Base-by-base conservation (phyloP, 495 filamentous ascomycete species). In the Xylaria cubensis region DNA sequence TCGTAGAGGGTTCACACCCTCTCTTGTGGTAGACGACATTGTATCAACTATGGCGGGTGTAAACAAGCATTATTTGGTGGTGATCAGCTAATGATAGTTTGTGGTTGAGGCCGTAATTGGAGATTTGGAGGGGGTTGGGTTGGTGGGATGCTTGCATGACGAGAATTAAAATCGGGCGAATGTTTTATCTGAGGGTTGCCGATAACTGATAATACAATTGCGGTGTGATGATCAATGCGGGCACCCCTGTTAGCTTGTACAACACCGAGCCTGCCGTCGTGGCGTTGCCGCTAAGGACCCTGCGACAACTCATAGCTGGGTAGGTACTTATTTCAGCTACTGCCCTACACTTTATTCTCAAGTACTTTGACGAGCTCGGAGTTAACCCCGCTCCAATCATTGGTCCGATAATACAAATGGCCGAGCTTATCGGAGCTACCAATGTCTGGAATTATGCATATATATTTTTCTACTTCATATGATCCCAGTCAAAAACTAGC, bases 1-100 rank as follows among this genome's bases (percentile, higher is more conserved):
- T 72, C 96, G 88, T 58, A 98, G 86, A 70, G 96, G 96, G 82
- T 99, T 98, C 69, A 92, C 92, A 74, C 89, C 90, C 70, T 87
- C 85, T 73, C 79, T 79, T 39, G 81, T 75, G 58, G 80, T 75
- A 55, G 80, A 79, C 62, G 85, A 72, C 87, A 88, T 87, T 41
- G 29, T 81, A 72, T 59, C n/a, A 29, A n/a, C 48, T 36, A 56
- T 4, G 36, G 21, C n/a, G 0, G 50, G 13, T 67, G 15, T 44
- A 46, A n/a, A 7, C 36, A 13, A 0, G 24, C 69, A 73, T 62
- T 19, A 48, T 46, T 61, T 55, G 67, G 24, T 9, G 12, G 34
- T 36, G 15, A 19, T 34, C 9, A 24, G 2, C 10, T 51, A 51
- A 51, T 10, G 48, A 8, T 24, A 39, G 36, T 39, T 39, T 21